Conservation (phyloP, 768 basidiomycete genomes). For the Termitomyces sp. region DNA sequence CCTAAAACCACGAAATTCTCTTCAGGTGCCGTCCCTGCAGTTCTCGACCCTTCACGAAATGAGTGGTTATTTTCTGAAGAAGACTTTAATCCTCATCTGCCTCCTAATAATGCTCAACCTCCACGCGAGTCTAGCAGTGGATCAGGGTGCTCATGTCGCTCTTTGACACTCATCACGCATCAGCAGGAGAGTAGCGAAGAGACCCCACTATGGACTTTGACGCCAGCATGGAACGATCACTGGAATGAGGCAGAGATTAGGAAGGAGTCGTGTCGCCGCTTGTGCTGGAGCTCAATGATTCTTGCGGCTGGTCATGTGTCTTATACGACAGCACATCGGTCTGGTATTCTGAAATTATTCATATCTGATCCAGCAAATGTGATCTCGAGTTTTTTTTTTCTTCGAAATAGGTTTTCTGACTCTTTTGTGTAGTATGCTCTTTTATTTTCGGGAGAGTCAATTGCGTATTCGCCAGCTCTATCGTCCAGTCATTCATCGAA, state of each 20-base stretch:
- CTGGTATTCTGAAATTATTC: constrained; percentile 41
- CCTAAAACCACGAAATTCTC: constrained; percentile 44
- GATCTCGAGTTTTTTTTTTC: constrained; percentile 17
- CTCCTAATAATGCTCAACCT: not conserved
- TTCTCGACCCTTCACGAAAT: constrained; percentile 17
- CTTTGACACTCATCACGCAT: constrained; percentile 43
- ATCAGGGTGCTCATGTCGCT: constrained; percentile 38
- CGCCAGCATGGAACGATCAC: constrained; percentile 55
- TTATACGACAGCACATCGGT: constrained; percentile 43
- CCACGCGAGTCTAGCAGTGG: constrained; percentile 10
- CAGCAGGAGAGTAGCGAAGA: constrained; percentile 48
- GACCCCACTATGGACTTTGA: constrained; percentile 57
- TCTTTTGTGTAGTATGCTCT: constrained; percentile 47
- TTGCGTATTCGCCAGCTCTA: constrained; percentile 28
- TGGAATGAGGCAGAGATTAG: constrained; percentile 61
- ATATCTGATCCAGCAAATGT: constrained; percentile 64
- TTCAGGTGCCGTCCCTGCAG: constrained; percentile 43
- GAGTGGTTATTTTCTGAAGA: constrained; percentile 19
- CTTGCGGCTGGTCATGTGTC: constrained; percentile 60
- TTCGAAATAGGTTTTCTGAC: constrained; percentile 2
- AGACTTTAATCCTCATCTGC: constrained; percentile 13
- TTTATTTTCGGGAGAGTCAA: constrained; percentile 72
- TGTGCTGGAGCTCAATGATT: constrained; percentile 69
- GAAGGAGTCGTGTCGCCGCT: constrained; percentile 65
- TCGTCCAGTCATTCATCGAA: constrained; percentile 35